phyloP scores from a whole-genome alignment of 495 filamentous ascomycete genomes.

The Neurospora sp. region DNA sequence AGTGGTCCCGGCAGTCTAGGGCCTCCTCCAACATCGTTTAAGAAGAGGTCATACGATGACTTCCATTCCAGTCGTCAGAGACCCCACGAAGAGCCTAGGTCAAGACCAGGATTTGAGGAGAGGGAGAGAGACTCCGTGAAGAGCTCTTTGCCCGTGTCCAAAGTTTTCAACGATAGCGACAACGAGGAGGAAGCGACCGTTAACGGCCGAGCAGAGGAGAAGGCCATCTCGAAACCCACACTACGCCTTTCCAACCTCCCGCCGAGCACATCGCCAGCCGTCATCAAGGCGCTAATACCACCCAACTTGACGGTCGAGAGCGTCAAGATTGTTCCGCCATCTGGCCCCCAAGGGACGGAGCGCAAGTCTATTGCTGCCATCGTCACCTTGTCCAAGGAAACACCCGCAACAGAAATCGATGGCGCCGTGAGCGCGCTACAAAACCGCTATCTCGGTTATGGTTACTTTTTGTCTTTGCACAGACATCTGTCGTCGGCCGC shows the following conservation, averaged over 20 bases:
- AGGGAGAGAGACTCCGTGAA: constrained; percentile 10
- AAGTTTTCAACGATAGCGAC: constrained; percentile 34
- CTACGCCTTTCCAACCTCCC: constrained; percentile 58
- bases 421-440: constrained; percentile 65
- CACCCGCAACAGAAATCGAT: constrained; percentile 78
- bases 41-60: constrained; percentile 38
- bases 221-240: constrained; percentile 74
- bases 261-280: constrained; percentile 56
- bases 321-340: constrained; percentile 55
- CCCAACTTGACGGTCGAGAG: constrained; percentile 60
- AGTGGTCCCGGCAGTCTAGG: constrained; percentile 74
- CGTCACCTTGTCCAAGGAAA: constrained; percentile 75
- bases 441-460: constrained; percentile 78
- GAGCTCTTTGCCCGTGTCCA: constrained; percentile 21
- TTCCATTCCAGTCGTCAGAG: constrained; percentile 16
- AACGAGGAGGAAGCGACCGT: constrained; percentile 27
- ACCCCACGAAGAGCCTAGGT: constrained; percentile 24
- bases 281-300: constrained; percentile 65
- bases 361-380: constrained; percentile 75
- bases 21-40: constrained; percentile 41
- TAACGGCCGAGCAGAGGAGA: constrained; percentile 48
- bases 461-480: constrained; percentile 72
- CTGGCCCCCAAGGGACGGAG: constrained; percentile 42
- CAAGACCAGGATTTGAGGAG: constrained; percentile 22
- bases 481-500: constrained; percentile 79